These are phyloP conservation scores for Cladophialophora bantiana DNA, from an alignment of 2,329 filamentous ascomycete species.

Conservation along the genomic window DNA sequence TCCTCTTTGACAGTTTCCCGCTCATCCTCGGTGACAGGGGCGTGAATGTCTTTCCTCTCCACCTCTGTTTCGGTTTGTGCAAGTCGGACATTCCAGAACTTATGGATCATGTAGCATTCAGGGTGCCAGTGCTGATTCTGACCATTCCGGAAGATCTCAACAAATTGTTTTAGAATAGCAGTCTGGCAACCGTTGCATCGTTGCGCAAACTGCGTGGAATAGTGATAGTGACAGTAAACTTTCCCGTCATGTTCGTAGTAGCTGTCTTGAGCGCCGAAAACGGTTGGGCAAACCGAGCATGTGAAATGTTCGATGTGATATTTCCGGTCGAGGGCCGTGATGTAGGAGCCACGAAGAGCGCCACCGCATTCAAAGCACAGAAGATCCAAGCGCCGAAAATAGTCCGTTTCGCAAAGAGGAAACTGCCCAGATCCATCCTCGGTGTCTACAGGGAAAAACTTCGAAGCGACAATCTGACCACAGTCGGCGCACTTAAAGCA, in stretches of 20 bases:
- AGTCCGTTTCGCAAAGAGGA: conserved; percentile 96
- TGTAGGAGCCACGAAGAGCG: conserved; percentile 93
- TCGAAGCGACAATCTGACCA: conserved; percentile 94
- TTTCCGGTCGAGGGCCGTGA: conserved; percentile 95
- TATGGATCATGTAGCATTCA: conserved; percentile 99
- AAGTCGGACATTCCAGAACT: conserved; percentile 98
- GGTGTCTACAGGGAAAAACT: conserved; percentile 97
- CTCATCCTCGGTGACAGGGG: conserved; percentile 69
- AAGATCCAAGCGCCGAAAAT: conserved; percentile 89
- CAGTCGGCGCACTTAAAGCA: conserved; percentile 98
- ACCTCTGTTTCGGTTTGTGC: conserved; percentile 65
- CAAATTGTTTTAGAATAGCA: conserved; percentile 97
- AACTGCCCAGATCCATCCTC: conserved; percentile 84
- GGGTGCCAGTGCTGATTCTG: conserved; percentile 99
- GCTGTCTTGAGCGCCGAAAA: conserved; percentile 98
- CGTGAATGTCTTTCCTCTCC: conserved; percentile 54
- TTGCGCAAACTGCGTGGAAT: conserved; percentile 96
- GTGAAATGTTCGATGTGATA: conserved; percentile 99
- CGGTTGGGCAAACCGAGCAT: conserved; percentile 92
- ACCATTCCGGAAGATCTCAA: conserved; percentile 97
- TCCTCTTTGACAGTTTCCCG: conserved; percentile 79
- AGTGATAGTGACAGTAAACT: conserved; percentile 98
- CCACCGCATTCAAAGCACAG: conserved; percentile 92
- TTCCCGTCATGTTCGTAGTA: conserved; percentile 98
- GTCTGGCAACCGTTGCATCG: conserved; percentile 96